Conservation (phyloP, 2,329 filamentous ascomycete genomes). For the Epichloe uncinata region DNA sequence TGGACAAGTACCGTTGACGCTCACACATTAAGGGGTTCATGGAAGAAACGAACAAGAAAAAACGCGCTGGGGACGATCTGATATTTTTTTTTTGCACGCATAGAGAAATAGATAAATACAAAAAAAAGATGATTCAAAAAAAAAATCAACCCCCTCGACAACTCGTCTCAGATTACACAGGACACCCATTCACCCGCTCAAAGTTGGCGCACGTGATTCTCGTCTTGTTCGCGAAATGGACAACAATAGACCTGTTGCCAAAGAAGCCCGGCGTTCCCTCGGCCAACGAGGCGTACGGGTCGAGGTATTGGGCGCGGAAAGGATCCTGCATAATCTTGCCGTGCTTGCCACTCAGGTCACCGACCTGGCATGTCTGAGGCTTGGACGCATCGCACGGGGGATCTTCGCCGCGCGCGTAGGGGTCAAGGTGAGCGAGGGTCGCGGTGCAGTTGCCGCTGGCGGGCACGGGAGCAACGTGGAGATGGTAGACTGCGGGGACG, state of each 20-base stretch:
- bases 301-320: conserved; percentile 37
- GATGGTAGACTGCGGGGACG: conserved; percentile 47
- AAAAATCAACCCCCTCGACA: not conserved
- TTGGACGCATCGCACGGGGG: conserved; percentile 42
- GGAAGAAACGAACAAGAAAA: no score
- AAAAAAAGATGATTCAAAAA: not conserved
- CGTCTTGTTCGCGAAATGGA: conserved; percentile 52
- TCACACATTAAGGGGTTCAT: no score
- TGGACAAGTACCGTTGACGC: no score
- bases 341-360: conserved; percentile 64
- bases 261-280: conserved; percentile 43
- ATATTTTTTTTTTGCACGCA: no score
- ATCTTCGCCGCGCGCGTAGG: conserved; percentile 49
- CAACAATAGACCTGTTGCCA: conserved; percentile 49
- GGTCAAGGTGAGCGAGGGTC: conserved; percentile 57
- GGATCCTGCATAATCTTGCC: conserved; percentile 42
- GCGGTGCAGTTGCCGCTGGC: conserved; percentile 56
- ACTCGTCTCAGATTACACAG: not conserved
- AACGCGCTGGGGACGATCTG: no score
- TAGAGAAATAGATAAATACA: not conserved
- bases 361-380: conserved; percentile 58
- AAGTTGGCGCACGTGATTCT: conserved; percentile 55
- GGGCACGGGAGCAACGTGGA: conserved; percentile 54
- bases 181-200: conserved; percentile 11
- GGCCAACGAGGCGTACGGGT: conserved; percentile 43